Conservation (phyloP, 1,139 yeast genomes). For the Kazachstania sp. region DNA sequence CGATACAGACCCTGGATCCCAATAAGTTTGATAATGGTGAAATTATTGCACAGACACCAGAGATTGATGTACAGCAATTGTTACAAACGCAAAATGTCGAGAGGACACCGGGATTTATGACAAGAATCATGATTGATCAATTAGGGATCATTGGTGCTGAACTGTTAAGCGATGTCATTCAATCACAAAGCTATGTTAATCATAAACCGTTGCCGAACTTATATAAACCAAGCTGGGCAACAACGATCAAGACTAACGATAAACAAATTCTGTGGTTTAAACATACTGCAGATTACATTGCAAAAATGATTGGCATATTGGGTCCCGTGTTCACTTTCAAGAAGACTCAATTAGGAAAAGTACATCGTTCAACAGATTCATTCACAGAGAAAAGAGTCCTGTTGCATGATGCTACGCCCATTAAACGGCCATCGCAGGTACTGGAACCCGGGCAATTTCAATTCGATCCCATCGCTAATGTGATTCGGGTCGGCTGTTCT, state of each 20-base stretch:
- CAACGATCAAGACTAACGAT: conserved; percentile 41
- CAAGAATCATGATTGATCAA: conserved; percentile 31
- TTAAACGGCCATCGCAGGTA: neutral
- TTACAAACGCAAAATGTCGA: neutral
- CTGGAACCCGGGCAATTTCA: neutral
- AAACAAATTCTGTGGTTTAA: conserved; percentile 41
- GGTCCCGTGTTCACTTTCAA: conserved; percentile 52
- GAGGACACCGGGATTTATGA: conserved; percentile 16
- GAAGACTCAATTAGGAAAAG: conserved; percentile 28
- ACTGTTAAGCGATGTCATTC: conserved; percentile 42
- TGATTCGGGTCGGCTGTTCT: conserved; percentile 26
- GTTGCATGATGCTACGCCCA: conserved; percentile 32
- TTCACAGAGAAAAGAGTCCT: conserved; percentile 38
- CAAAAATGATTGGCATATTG: conserved; percentile 44
- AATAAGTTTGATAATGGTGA: conserved; percentile 75
- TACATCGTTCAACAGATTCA: conserved; percentile 3
- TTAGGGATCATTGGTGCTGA: conserved; percentile 56
- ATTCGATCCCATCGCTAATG: neutral
- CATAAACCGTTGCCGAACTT: neutral
- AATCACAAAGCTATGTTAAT: conserved; percentile 13
- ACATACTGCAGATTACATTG: conserved; percentile 35
- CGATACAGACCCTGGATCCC: conserved; percentile 86
- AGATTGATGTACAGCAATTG: conserved; percentile 30
- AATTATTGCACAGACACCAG: conserved; percentile 51
- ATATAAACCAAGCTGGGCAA: conserved; percentile 37